Base-by-base conservation (phyloP, 768 basidiomycete species). In the Trametes cingulata region DNA sequence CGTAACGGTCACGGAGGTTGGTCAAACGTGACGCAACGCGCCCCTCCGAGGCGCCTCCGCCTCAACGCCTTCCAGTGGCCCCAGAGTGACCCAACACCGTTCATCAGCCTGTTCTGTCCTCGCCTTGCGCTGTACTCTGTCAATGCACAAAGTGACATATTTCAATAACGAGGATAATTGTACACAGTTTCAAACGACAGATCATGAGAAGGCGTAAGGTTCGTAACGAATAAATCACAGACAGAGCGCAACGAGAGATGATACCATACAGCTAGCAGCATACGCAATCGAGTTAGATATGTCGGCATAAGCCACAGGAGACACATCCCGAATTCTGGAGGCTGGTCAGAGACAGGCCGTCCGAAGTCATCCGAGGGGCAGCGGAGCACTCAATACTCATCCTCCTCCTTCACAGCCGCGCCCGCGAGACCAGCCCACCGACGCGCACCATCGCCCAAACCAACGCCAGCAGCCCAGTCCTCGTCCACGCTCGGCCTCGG, bases 401-500 rank as follows among this genome's bases (percentile, higher is more conserved):
- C 72, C 45, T 74, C 73, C 58, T 75, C 73, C 65, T 64, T 65
- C 54, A 75, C 67, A 13, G 64, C 62, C n/a, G 60, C 64, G n/a
- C 67, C 71, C 7, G 68, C 63, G 46, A 72, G 63, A 4, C 73
- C 72, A 3, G 68, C 69, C 56, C 66, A 72, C 48, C 71, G 56
- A 42, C 59, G 63, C 25, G 52, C 66, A 8, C 60, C 46, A 22
- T 53, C 56, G 24, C 35, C 19, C 6, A 54, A 15, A 7, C 51
- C 60, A 2, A 42, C 46, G 12, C 58, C 65, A 7, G 22, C 40
- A 9, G 50, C 58, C 52, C 66, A 61, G 27, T 58, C 59, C 29
- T 73, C 77, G 64, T 92, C 91, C 19, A 85, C 73, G 66, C 91
- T 93, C 42, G 90, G 83, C 36, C 92, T 78, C 10, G 92, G 92